Percentiles rank a stretch among this genome's conserved stretches.
These are phyloP conservation scores for Xanthoconium separans DNA, from an alignment of 1,284 basidiomycete species.

Conservation along the genomic window DNA sequence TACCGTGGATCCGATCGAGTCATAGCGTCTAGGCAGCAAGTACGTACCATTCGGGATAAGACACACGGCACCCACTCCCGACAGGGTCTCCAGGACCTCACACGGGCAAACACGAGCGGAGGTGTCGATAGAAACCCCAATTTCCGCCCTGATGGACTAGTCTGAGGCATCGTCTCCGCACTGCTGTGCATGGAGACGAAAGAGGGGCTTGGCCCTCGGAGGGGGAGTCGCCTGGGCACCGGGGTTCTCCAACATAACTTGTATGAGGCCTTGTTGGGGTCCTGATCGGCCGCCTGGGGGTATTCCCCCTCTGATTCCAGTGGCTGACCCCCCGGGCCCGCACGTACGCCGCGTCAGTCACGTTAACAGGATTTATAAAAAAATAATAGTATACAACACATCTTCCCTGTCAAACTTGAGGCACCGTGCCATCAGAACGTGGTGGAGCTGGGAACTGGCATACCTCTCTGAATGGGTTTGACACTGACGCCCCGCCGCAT, in stretches of 20 bases:
- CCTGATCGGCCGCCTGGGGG: not conserved
- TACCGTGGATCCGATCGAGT: not conserved
- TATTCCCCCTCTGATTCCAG: slow-evolving; percentile 3
- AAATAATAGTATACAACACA: not conserved
- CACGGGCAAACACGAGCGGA: not conserved
- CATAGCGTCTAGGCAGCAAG: not conserved
- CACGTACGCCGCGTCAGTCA: slow-evolving; percentile 15
- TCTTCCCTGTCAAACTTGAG: slow-evolving; percentile 1
- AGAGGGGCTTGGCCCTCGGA: not conserved
- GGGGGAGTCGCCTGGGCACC: not conserved
- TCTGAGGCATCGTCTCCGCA: slow-evolving; percentile 1
- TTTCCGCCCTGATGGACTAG: not conserved
- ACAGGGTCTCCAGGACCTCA: slow-evolving; percentile 4
- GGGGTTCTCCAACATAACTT: not conserved
- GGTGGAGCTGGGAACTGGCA: not conserved
- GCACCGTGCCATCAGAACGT: not conserved
- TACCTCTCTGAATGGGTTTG: not conserved
- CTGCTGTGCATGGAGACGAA: slow-evolving; percentile 1
- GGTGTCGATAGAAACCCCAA: not conserved
- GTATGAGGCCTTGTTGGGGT: slow-evolving; percentile 1
- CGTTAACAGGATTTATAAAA: slow-evolving; percentile 10
- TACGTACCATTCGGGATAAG: not conserved
- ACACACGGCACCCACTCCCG: not conserved
- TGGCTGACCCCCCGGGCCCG: not conserved
- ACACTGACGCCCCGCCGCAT: not conserved